phyloP scores from a whole-genome alignment of 257 asterid species.

The Prunella vulgaris region DNA sequence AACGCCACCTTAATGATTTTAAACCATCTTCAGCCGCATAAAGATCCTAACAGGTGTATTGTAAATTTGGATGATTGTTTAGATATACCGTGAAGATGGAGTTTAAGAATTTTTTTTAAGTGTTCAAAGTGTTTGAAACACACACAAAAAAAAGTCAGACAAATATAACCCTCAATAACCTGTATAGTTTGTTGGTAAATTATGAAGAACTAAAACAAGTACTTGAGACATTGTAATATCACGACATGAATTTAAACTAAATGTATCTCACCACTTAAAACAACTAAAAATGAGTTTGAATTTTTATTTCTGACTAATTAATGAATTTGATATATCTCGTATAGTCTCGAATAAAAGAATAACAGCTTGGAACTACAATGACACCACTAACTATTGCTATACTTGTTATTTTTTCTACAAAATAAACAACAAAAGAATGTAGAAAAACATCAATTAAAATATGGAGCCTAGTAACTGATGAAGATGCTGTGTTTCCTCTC shows the following conservation, averaged over 20 bases:
- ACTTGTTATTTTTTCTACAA: background rate
- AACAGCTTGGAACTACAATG: background rate
- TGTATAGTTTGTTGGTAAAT: background rate
- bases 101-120: no score
- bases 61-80: no score
- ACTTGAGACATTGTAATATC: background rate
- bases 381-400: background rate
- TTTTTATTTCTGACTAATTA: no score
- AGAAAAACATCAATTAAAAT: background rate
- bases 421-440: background rate
- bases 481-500: slow-evolving; percentile 68
- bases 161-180: background rate
- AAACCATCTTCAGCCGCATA: no score
- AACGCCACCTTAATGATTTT: no score
- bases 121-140: no score
- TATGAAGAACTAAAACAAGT: background rate
- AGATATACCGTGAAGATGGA: no score
- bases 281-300: background rate
- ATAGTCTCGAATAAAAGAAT: background rate
- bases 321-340: background rate
- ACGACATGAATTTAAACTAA: no score
- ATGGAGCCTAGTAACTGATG: slow-evolving; percentile 37
- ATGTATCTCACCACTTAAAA: background rate
- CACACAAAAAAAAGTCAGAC: no score
- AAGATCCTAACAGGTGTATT: no score